Evolutionary conservation across 2,329 filamentous ascomycete genomes (phyloP), one percentile per base, ranked within the genome.

Genomic region (Colletotrichum nymphaeae): DNA sequence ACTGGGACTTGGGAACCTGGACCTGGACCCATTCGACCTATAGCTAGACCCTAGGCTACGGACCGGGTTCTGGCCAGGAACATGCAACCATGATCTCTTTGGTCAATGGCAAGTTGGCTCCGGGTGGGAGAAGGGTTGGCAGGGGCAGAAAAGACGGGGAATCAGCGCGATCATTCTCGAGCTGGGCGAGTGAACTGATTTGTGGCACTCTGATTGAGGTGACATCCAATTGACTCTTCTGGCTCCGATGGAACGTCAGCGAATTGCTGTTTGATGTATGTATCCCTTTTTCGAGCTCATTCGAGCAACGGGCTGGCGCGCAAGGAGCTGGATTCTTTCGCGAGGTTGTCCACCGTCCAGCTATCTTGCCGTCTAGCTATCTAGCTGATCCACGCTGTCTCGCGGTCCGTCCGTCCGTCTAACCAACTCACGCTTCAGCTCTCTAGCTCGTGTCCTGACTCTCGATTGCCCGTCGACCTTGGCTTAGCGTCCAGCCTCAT

Each of bases 1-100:
- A 32, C 30, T 46, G 42, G 42, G 19, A 46, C 42, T 42, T 42
- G 14, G 14, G 42, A 49, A 59, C 30, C 62, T 42, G 28, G 65
- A 53, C 65, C 64, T 58, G 60, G 57, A 24, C n/a, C 46, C 60
- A 32, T 63, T 22, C 22, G 60, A 42, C 8, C 28, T 26, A 42
- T 52, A n/a, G 19, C 5, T 22, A 30, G 59, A n/a, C 59, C 42
- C 42, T n/a, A 49, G 12, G 53, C 22, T 32, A 24, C 32, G n/a
- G 35, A 26, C 24, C 19, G 32, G 58, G 37, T 42, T 42, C 42
- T 55, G 60, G 53, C 70, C 59, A 73, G 70, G 67, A 60, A 73
- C 67, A 69, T 70, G 53, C 67, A 65, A 73, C 55, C 52, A 56
- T 62, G 55, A 35, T 60, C 55, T 64, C 24, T 57, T 35, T 30